Percentiles rank a stretch among this genome's conserved stretches.
These are phyloP conservation scores for Cladorrhinum sp. DNA, from an alignment of 2,329 filamentous ascomycete genomes.

Conservation along the genomic window DNA sequence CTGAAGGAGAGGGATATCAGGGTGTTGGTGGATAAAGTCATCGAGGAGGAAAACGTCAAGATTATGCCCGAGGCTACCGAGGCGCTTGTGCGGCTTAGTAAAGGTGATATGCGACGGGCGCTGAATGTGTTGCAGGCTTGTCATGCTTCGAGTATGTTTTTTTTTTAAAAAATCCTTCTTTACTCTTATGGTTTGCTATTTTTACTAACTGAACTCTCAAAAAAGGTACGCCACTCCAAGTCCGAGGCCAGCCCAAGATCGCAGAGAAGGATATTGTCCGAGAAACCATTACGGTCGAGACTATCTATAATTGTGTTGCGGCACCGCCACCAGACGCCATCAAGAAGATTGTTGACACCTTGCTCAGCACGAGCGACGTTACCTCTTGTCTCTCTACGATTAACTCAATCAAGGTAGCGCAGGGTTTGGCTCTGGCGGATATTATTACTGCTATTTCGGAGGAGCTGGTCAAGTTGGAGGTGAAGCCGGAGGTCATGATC, in stretches of 20 bases:
- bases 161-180: background rate
- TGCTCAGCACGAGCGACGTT: slow-evolving; percentile 82
- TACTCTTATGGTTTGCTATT: too few relatives aligned
- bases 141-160: slow-evolving; percentile 75
- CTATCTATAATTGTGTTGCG: slow-evolving; percentile 96
- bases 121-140: slow-evolving; percentile 96
- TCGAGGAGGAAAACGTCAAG: slow-evolving; percentile 80
- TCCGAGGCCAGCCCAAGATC: slow-evolving; percentile 57
- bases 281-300: slow-evolving; percentile 81
- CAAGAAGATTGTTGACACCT: slow-evolving; percentile 74
- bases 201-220: slow-evolving; percentile 12
- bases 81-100: slow-evolving; percentile 80
- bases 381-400: slow-evolving; percentile 85
- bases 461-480: slow-evolving; percentile 77
- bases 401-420: slow-evolving; percentile 78
- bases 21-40: slow-evolving; percentile 80
- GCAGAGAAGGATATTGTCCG: slow-evolving; percentile 65
- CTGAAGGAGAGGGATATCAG: slow-evolving; percentile 86
- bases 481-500: slow-evolving; percentile 81
- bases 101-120: slow-evolving; percentile 93
- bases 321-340: slow-evolving; percentile 90
- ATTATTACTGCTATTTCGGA: slow-evolving; percentile 86
- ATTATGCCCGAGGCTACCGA: slow-evolving; percentile 79
- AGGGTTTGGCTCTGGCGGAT: slow-evolving; percentile 87
- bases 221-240: slow-evolving; percentile 64